Conservation (phyloP, 768 basidiomycete genomes). For the Mrakia hoshinonis region DNA sequence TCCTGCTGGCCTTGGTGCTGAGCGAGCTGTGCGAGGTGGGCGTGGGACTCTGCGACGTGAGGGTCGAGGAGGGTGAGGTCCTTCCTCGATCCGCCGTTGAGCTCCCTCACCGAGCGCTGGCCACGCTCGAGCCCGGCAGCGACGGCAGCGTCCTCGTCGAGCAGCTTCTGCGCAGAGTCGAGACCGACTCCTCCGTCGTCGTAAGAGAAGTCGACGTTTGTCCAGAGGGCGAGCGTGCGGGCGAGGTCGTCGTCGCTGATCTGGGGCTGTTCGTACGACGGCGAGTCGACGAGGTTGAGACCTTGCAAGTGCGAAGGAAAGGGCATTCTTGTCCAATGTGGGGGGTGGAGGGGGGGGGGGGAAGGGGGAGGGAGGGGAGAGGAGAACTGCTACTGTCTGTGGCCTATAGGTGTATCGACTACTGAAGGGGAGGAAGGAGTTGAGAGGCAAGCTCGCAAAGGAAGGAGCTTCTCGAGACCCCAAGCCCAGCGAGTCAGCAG, state of each 20-base stretch:
- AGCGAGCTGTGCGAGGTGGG: neutral
- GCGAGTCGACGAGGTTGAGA: constrained; percentile 17
- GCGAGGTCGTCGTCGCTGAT: constrained; percentile 25
- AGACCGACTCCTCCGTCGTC: constrained; percentile 28
- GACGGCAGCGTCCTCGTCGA: constrained; percentile 21
- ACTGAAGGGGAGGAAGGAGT: too few relatives aligned
- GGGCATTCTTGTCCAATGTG: constrained; percentile 19
- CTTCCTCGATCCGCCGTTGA: neutral
- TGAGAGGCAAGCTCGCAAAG: too few relatives aligned
- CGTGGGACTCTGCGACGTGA: neutral
- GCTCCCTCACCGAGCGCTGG: neutral
- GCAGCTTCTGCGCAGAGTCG: constrained; percentile 11
- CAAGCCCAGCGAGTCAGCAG: too few relatives aligned
- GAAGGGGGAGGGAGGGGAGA: neutral
- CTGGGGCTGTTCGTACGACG: neutral
- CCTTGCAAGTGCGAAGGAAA: constrained; percentile 26
- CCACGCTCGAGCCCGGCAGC: constrained; percentile 8
- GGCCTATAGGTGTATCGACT: too few relatives aligned
- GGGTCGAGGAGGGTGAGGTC: neutral
- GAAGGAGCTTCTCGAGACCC: too few relatives aligned
- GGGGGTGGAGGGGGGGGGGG: neutral
- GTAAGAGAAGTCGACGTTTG: constrained; percentile 28
- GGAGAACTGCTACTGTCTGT: neutral
- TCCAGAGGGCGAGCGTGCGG: constrained; percentile 26
- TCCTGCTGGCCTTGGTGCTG: constrained; percentile 7